Conservation (phyloP, 495 filamentous ascomycete species). For the Pyrenula massariospora region DNA sequence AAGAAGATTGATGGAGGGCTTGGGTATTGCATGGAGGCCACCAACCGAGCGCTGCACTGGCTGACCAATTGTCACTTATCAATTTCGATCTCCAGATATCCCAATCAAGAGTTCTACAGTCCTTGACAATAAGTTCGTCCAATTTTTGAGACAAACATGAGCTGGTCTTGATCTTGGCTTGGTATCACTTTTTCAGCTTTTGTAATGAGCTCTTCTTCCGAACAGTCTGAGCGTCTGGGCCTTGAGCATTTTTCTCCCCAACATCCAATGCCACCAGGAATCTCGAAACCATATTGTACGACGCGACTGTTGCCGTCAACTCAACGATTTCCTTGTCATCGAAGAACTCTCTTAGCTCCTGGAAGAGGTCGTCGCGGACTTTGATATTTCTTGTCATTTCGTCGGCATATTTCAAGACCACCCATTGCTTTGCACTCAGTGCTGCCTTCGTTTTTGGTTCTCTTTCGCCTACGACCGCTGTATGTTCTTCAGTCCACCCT, state of each 20-base stretch:
- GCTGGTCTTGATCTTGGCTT: too few species aligned
- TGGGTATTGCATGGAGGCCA: conserved; percentile 62
- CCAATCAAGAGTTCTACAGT: too few species aligned
- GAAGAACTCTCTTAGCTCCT: conserved; percentile 42
- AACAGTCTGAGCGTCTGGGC: not conserved
- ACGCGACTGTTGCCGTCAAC: conserved; percentile 66
- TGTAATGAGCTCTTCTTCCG: not conserved
- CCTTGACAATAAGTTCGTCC: too few species aligned
- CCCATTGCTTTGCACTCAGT: conserved; percentile 47
- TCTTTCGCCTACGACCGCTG: conserved; percentile 28
- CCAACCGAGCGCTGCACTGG: conserved; percentile 70
- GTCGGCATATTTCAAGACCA: conserved; percentile 59
- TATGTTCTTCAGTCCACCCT: conserved; percentile 34
- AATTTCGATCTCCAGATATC: too few species aligned
- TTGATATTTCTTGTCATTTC: conserved; percentile 58
- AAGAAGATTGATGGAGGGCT: conserved; percentile 63
- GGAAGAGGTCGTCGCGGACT: conserved; percentile 55
- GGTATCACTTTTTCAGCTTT: too few species aligned
- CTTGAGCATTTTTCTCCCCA: conserved; percentile 31
- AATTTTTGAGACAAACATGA: too few species aligned
- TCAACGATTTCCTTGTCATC: conserved; percentile 62
- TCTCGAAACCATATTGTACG: conserved; percentile 78
- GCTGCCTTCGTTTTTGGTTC: conserved; percentile 14
- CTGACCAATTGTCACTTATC: conserved; percentile 18
- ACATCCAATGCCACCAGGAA: conserved; percentile 79